Percentiles rank a stretch among this genome's conserved stretches.
These are phyloP conservation scores for Karstenula rhodostoma DNA, from an alignment of 2,329 filamentous ascomycete species.

Conservation along the genomic window DNA sequence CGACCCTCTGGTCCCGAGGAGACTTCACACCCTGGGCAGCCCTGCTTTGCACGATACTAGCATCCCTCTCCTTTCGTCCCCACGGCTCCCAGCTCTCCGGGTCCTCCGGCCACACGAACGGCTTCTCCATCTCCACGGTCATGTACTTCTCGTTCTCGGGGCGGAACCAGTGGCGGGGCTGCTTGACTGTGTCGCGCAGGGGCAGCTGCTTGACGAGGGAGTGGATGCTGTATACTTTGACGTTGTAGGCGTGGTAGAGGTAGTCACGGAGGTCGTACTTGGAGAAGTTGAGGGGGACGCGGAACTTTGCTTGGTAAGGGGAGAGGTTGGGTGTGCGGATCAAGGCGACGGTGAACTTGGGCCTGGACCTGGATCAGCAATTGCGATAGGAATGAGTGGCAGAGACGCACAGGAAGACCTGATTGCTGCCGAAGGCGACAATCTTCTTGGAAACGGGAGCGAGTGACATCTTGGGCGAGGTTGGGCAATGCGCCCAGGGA, in stretches of 20 bases:
- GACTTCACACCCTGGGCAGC: constrained; percentile 27
- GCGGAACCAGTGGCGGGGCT: constrained; percentile 69
- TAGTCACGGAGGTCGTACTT: constrained; percentile 98
- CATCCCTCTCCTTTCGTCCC: constrained; percentile 54
- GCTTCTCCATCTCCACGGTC: constrained; percentile 87
- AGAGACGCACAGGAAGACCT: constrained; percentile 56
- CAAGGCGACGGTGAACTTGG: constrained; percentile 81
- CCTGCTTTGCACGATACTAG: constrained; percentile 37
- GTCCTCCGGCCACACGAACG: constrained; percentile 85
- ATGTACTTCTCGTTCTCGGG: constrained; percentile 85
- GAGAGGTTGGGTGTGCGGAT: constrained; percentile 76
- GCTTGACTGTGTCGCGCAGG: constrained; percentile 61
- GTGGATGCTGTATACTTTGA: constrained; percentile 73
- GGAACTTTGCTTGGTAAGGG: constrained; percentile 85
- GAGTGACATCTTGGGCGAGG: constrained; percentile 34
- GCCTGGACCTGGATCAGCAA: constrained; percentile 61
- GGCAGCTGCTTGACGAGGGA: constrained; percentile 79
- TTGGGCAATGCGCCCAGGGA: constrained; percentile 2
- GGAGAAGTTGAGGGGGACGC: constrained; percentile 89
- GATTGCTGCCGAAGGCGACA: constrained; percentile 52
- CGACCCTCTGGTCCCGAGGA: constrained; percentile 21
- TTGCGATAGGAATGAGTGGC: not conserved
- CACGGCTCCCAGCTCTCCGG: constrained; percentile 63
- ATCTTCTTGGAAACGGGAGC: constrained; percentile 44
- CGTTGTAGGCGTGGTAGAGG: constrained; percentile 83